Conservation (phyloP, 768 basidiomycete species). For the Pleurotus eryngii region DNA sequence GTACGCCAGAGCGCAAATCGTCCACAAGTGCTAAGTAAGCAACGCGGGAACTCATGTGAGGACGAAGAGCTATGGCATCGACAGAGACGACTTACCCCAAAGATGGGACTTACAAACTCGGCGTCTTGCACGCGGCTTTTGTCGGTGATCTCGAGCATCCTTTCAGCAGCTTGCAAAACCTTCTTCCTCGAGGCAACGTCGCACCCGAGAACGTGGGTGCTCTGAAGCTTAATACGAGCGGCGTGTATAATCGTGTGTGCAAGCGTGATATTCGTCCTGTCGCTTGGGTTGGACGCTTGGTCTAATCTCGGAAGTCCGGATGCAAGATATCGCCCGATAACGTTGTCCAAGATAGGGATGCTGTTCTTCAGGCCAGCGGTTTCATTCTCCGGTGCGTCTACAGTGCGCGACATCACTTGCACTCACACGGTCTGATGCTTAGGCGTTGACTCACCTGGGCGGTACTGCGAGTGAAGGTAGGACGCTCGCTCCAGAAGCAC, state of each 20-base stretch:
- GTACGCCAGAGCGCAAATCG: background rate
- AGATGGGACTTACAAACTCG: conserved; percentile 2
- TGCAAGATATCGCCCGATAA: background rate
- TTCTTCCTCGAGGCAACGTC: background rate
- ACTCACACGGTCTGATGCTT: background rate
- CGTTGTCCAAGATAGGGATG: background rate
- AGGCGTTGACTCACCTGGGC: conserved; percentile 5
- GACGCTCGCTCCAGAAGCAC: conserved; percentile 32
- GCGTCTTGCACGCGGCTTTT: background rate
- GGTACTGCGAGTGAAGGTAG: conserved; percentile 13
- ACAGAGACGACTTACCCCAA: background rate
- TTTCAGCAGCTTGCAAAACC: background rate
- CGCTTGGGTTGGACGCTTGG: background rate
- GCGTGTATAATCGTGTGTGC: background rate
- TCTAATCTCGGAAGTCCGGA: background rate
- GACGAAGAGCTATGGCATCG: background rate
- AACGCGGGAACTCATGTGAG: no score
- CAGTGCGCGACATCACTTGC: background rate
- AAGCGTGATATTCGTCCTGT: background rate
- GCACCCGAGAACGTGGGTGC: background rate
- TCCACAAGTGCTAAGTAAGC: background rate
- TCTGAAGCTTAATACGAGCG: background rate
- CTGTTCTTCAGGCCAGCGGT: background rate
- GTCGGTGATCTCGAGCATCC: background rate
- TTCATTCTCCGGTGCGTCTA: background rate